These are phyloP conservation scores for Rhododendron henanense DNA, from an alignment of 148 eudicot genomes.

Conservation along the genomic window DNA sequence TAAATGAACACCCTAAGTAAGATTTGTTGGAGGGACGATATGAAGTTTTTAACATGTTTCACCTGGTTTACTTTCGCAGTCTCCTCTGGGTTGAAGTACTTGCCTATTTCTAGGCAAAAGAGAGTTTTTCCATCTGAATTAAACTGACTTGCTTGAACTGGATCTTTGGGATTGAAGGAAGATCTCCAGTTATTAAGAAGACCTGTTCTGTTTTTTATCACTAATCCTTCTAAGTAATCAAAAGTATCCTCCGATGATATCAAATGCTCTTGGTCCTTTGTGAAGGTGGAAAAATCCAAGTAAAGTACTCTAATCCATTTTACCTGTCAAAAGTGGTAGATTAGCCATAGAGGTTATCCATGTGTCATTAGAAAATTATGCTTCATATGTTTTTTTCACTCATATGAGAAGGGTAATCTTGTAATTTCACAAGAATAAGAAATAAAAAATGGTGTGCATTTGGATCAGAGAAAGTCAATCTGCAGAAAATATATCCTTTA, in stretches of 20 bases:
- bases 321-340: constrained; percentile 43
- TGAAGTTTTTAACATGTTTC: constrained; percentile 9
- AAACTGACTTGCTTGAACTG: constrained; percentile 62
- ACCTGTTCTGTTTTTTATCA: constrained; percentile 78
- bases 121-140: constrained; percentile 73
- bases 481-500: constrained; percentile 13
- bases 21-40: neutral
- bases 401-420: neutral
- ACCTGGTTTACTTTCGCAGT: constrained; percentile 46
- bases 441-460: neutral
- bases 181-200: constrained; percentile 76
- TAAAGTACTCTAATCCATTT: constrained; percentile 89
- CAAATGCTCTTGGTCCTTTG: constrained; percentile 78
- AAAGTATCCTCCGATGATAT: constrained; percentile 60
- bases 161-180: constrained; percentile 73
- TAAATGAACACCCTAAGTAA: neutral
- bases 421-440: neutral
- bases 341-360: neutral
- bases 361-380: too few species aligned
- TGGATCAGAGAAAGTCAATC: neutral
- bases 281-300: constrained; percentile 60
- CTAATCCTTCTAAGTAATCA: constrained; percentile 88
- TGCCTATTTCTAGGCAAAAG: constrained; percentile 84
- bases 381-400: too few species aligned
- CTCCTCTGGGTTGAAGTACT: constrained; percentile 61